Base-by-base conservation (phyloP, 176 grass and related monocot genomes). In the Bromus sterilis region DNA sequence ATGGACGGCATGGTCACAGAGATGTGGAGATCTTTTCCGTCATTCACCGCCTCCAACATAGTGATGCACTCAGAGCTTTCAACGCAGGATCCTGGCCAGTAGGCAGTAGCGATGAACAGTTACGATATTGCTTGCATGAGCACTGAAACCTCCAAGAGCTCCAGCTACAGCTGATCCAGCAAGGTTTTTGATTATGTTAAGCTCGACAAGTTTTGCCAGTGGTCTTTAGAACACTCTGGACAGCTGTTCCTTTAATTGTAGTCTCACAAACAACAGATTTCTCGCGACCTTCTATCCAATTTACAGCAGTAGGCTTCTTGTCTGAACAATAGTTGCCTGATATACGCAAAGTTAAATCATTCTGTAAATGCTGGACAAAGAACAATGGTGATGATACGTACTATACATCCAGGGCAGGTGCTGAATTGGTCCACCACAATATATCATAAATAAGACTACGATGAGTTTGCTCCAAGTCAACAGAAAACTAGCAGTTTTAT, bases 201-300 rank as follows among this genome's bases (percentile, higher is more conserved):
- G 89, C 78, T 97, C 91, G 15, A 97, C 75, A 1, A 93, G 89
- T 71, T 86, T 86, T 89, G 88, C 53, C 21, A n/a, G 66, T 86
- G 2, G 89, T 91, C 83, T 94, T 97, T 13, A 97, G 82, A 77
- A 93, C 75, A 62, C 44, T 85, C 72, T 80, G 69, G 21, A 97
- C 83, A 66, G 89, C 71, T 43, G 36, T 66, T 66, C 87, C 87
- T 88, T 89, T 84, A 51, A 97, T 87, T 40, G 44, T 89, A 73
- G 94, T 91, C 58, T 97, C 91, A 44, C 91, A 97, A 78, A 94
- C 86, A 78, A 94, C 89, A 49, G 91, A 93, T 82, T 97, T 93
- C 15, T 91, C 94, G 31, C 91, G 79, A 78, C 89, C 91, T 87
- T 93, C 82, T 41, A 93, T 93, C 91, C 94, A 93, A 78, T 93